These are phyloP conservation scores for Ensete glaucum DNA, from an alignment of 176 grass and related monocot species.

Conservation along the genomic window DNA sequence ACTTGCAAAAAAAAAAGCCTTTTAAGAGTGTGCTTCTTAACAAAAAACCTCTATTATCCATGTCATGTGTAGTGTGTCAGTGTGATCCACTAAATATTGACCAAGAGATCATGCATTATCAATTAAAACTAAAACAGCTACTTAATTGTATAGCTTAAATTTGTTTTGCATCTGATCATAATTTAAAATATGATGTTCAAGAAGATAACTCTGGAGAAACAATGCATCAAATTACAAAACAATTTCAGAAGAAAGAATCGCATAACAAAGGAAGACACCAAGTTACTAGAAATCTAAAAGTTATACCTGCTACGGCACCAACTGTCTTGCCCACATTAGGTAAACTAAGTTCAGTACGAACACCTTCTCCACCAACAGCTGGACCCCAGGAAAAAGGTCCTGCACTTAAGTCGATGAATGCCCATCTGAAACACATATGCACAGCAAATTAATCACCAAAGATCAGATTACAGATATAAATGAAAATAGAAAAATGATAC, in stretches of 20 bases:
- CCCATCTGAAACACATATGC: conserved; percentile 46
- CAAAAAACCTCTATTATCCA: not conserved
- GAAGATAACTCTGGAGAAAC: not conserved
- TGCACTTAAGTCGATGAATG: conserved; percentile 93
- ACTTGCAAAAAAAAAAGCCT: not conserved
- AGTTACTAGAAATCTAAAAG: not conserved
- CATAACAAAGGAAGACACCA: not conserved
- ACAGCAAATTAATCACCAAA: not conserved
- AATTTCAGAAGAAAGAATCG: not conserved
- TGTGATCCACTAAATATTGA: not conserved
- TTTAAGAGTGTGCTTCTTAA: not conserved
- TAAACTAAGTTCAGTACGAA: conserved; percentile 85
- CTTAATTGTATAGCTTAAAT: not conserved
- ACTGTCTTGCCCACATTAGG: conserved; percentile 76
- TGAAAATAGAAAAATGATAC: conserved; percentile 6
- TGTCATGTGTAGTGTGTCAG: not conserved
- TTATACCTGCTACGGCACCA: conserved; percentile 66
- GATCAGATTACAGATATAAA: conserved; percentile 5
- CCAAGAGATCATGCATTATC: not conserved
- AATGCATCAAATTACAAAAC: not conserved
- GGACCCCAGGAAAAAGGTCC: conserved; percentile 96
- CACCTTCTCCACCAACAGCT: conserved; percentile 89
- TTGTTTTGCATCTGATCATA: not conserved
- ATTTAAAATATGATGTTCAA: not conserved
- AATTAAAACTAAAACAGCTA: not conserved